Evolutionary conservation across 495 filamentous ascomycete species (phyloP).

Genomic region (Chaetomium tenue): DNA sequence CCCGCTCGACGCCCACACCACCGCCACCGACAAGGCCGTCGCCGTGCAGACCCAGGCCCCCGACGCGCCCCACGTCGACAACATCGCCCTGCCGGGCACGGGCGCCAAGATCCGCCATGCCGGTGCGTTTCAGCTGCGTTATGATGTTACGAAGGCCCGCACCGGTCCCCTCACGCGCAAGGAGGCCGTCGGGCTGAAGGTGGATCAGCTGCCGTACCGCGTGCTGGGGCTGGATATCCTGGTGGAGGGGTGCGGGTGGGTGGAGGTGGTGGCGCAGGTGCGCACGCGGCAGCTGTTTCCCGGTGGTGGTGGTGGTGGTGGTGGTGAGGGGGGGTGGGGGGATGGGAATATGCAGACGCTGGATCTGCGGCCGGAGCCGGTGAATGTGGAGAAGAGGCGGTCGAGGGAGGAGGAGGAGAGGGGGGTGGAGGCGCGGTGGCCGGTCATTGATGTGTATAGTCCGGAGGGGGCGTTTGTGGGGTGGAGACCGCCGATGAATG

Average conservation of each 20-base stretch:
- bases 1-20: slow-evolving; percentile 68
- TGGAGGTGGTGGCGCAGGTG: slow-evolving; percentile 82
- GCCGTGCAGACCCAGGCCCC: slow-evolving; percentile 58
- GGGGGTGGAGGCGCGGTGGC: slow-evolving; percentile 48
- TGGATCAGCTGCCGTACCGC: slow-evolving; percentile 67
- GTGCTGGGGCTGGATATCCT: slow-evolving; percentile 79
- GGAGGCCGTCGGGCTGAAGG: slow-evolving; percentile 52
- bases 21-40: slow-evolving; percentile 73
- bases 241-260: slow-evolving; percentile 88
- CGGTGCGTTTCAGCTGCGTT: slow-evolving; percentile 68
- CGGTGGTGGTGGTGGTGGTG: not conserved
- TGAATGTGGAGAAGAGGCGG: slow-evolving; percentile 13
- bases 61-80: slow-evolving; percentile 52
- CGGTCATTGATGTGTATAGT: slow-evolving; percentile 78
- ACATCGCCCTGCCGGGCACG: slow-evolving; percentile 57
- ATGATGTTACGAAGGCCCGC: slow-evolving; percentile 75
- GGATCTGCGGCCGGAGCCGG: slow-evolving; percentile 24
- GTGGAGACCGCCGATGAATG: slow-evolving; percentile 68
- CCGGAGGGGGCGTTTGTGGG: slow-evolving; percentile 78
- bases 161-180: slow-evolving; percentile 58
- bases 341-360: slow-evolving; percentile 2
- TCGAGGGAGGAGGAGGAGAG: slow-evolving; percentile 45
- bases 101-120: slow-evolving; percentile 61
- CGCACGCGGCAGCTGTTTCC: slow-evolving; percentile 51
- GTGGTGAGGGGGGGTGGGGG: not conserved